Evolutionary conservation across 2,329 filamentous ascomycete species (phyloP), one percentile per base, ranked within the genome.

Genomic region (Sphaerulina vaccinii): DNA sequence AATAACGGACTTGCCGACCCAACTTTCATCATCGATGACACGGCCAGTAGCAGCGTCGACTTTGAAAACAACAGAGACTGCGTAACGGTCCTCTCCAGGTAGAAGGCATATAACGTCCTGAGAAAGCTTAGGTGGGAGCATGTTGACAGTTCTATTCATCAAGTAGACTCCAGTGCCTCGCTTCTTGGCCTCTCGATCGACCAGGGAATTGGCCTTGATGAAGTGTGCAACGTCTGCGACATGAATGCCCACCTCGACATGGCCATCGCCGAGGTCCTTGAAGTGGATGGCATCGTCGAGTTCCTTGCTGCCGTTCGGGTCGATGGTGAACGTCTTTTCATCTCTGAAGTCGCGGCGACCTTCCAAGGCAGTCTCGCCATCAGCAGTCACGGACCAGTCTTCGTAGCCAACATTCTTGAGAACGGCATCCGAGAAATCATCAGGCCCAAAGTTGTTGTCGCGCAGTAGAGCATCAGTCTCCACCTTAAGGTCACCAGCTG

Each of bases 381-480:
- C 92, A 65, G 86, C 88, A 33, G 83, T 81, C 46, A 96, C 75
- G 11, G 89, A 87, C 92, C 92, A 97, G 62, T 96, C 88, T 59
- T 95, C 89, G 61, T 90, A 86, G 33, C 89, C 89, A 58, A 97
- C 88, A 67, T 89, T 97, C 70, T 92, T 90, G 59, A 95, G 76
- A 42, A 99, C 93, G 50, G 93, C 92, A 65, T 99, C 93, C 4
- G 92, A 95, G 71, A 99, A 99, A 60, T 97, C 93, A 66, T 99
- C 93, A 0, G 91, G 91, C 11, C 88, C 88, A 68, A 99, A 99
- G 77, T 99, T 99, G 81, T 99, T 99, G 76, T 99, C 93, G 56
- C 93, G 87, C 45, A 99, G 82, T 51, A 99, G 82, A 52, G 93
- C 93, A 75, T 99, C 93, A 2, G 93, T 99, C 75, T 99, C 93